Percentiles rank a stretch among this genome's conserved stretches.
These are phyloP conservation scores for Buxus sempervirens DNA, from an alignment of 164 flowering plant genomes.

Conservation along the genomic window DNA sequence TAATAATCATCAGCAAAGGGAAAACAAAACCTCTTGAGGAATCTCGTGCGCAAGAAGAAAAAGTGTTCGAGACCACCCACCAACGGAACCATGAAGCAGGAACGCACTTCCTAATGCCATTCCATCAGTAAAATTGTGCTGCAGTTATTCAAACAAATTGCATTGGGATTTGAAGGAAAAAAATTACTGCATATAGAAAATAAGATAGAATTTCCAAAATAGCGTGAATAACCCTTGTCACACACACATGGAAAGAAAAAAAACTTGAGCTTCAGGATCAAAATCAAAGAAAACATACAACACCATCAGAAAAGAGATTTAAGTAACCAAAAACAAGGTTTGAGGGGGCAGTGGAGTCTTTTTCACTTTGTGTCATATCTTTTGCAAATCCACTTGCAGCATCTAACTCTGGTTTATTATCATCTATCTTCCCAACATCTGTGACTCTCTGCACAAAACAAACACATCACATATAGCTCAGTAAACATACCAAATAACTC, in stretches of 20 bases:
- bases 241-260: too few relatives aligned
- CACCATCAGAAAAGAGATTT: slow-evolving; percentile 97
- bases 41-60: slow-evolving; percentile 97
- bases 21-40: slow-evolving; percentile 85
- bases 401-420: slow-evolving; percentile 32
- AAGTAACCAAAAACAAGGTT: slow-evolving; percentile 93
- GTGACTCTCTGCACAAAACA: slow-evolving; percentile 56
- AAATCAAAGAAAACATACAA: slow-evolving; percentile 52
- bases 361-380: slow-evolving; percentile 12
- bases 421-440: slow-evolving; percentile 20
- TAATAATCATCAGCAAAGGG: too few relatives aligned
- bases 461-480: slow-evolving; percentile 1
- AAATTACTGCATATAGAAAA: too few relatives aligned
- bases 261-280: slow-evolving; percentile 3
- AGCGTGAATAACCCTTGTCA: too few relatives aligned
- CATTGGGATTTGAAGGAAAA: too few relatives aligned
- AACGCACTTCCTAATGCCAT: slow-evolving; percentile 99
- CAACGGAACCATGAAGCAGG: slow-evolving; percentile 88
- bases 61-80: slow-evolving; percentile 97
- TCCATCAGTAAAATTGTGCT: slow-evolving; percentile 99
- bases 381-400: slow-evolving; percentile 19
- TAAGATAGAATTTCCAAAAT: too few relatives aligned
- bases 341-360: slow-evolving; percentile 42
- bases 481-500: background rate
- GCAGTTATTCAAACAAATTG: slow-evolving; percentile 25